These are phyloP conservation scores for Apiospora pterosperma DNA, from an alignment of 2,329 filamentous ascomycete genomes.

Conservation along the genomic window DNA sequence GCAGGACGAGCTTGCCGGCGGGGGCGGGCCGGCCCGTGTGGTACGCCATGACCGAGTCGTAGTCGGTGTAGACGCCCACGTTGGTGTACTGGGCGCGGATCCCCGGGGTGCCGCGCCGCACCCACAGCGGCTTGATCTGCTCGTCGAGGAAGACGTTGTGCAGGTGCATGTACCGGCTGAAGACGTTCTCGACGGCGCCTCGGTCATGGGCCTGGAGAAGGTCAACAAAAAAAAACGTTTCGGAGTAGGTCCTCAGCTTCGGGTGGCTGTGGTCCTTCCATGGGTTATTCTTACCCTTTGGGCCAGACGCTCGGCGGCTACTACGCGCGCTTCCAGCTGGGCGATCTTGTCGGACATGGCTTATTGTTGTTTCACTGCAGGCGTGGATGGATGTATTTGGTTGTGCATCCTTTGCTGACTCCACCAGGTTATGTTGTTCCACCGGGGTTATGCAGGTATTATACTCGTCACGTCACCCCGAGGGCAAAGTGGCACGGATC, in stretches of 20 bases:
- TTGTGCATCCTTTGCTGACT: not conserved
- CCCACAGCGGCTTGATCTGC: not conserved
- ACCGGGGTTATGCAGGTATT: not conserved
- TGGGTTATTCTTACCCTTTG: not conserved
- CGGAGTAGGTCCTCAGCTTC: not conserved
- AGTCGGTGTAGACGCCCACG: not conserved
- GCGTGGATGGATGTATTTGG: not conserved
- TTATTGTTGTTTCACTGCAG: no score
- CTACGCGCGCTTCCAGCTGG: not conserved
- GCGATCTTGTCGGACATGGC: not conserved
- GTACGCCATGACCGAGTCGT: not conserved
- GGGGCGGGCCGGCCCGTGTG: not conserved
- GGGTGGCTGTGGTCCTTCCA: not conserved
- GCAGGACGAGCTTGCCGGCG: not conserved
- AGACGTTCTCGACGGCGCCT: not conserved
- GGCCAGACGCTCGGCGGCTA: not conserved
- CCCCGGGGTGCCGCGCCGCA: not conserved
- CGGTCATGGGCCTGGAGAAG: not conserved
- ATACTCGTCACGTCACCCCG: no score
- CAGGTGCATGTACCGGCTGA: conserved; percentile 2
- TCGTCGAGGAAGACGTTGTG: not conserved
- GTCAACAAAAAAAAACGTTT: no score
- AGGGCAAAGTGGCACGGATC: no score
- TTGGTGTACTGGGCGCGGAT: conserved; percentile 1
- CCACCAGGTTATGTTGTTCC: not conserved